Evolutionary conservation across 2,329 filamentous ascomycete species (phyloP), one percentile per base, ranked within the genome.

Genomic region (Lachnellula occidentalis): DNA sequence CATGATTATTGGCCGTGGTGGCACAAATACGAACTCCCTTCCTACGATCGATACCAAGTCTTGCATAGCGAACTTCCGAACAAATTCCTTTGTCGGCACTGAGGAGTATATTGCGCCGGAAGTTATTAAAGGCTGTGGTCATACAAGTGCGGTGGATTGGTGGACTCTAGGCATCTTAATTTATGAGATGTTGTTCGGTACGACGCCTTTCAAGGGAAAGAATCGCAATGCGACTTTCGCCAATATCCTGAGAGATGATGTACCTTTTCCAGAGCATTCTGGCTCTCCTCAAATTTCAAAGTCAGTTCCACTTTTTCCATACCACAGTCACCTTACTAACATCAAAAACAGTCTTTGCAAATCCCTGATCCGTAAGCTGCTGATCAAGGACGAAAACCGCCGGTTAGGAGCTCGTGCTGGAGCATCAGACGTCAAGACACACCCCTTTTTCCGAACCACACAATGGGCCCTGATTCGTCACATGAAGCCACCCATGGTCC

Each of bases 81-180:
- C 94, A 17, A 99, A 99, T 69, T 96, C 92, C 0, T 99, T 99
- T 70, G 94, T 99, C 42, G 94, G 94, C 17, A 99, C 94, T 0
- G 94, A 99, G 71, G 94, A 99, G 71, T 99, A 99, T 72, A 99
- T 99, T 68, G 94, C 94, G 1, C 94, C 94, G 2, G 94, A 99
- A 72, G 94, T 99, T 36, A 99, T 99, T 71, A 97, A 97, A 74
- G 94, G 94, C 39, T 96, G 92, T 68, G 94, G 94, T 22, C 94
- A 99, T 73, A 99, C 94, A 7, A 97, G 92, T 69, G 94, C 94
- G 14, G 94, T 99, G 14, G 94, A 99, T 72, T 99, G 94, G 94
- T 99, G 94, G 94, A 99, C 94, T 0, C 74, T 99, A 51, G 94
- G 94, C 19, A 97, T 99, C 63, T 74, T 99, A 67, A 91, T 99